phyloP scores from a whole-genome alignment of 2,329 filamentous ascomycete genomes.

The Sporothrix euskadiensis region DNA sequence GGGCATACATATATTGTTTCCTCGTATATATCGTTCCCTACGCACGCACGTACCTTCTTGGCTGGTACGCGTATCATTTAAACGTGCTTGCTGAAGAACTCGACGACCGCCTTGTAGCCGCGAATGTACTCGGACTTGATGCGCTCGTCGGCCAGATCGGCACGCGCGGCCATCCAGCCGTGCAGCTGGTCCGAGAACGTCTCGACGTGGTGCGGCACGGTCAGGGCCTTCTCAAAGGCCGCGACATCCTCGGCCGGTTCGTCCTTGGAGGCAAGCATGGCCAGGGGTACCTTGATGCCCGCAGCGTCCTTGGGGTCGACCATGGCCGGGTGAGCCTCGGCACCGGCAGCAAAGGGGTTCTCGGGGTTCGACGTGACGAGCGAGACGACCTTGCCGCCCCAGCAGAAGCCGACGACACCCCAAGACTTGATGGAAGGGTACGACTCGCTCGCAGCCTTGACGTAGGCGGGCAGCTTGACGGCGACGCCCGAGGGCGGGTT shows the following conservation, averaged over 20 bases:
- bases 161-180: slow-evolving; percentile 72
- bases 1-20: neutral
- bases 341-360: slow-evolving; percentile 58
- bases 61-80: slow-evolving; percentile 20
- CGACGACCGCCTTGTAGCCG: slow-evolving; percentile 60
- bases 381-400: slow-evolving; percentile 68
- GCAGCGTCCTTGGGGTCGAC: slow-evolving; percentile 63
- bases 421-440: slow-evolving; percentile 59
- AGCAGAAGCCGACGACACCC: slow-evolving; percentile 67
- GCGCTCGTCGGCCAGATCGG: slow-evolving; percentile 56
- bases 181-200: slow-evolving; percentile 68
- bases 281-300: slow-evolving; percentile 61
- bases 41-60: neutral
- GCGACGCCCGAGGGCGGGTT: slow-evolving; percentile 52
- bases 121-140: slow-evolving; percentile 63
- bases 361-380: slow-evolving; percentile 51
- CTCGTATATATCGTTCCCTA: neutral
- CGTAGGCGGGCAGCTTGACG: slow-evolving; percentile 54
- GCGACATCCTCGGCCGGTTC: slow-evolving; percentile 58
- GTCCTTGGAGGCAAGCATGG: slow-evolving; percentile 66
- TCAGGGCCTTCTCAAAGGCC: slow-evolving; percentile 57
- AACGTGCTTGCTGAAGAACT: slow-evolving; percentile 58
- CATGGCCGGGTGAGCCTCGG: slow-evolving; percentile 62
- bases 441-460: slow-evolving; percentile 54
- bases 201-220: slow-evolving; percentile 61